These are phyloP conservation scores for Brassica nigra DNA, from an alignment of 345 rosid species.

Conservation along the genomic window DNA sequence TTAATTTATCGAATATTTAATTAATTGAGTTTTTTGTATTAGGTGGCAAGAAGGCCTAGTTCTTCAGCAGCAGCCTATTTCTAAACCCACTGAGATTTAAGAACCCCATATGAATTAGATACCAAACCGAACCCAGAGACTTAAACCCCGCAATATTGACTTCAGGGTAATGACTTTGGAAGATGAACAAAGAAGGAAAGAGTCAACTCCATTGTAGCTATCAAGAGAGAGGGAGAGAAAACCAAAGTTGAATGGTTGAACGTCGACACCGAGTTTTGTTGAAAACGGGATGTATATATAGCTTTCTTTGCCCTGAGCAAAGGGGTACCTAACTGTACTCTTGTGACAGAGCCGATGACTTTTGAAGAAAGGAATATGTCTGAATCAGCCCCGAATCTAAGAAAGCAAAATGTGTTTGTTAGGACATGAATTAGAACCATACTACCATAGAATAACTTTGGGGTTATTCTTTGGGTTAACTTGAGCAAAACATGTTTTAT, in stretches of 20 bases:
- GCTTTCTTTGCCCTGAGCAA: neutral
- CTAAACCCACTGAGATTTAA: neutral
- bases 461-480: constrained; percentile 14
- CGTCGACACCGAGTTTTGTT: neutral
- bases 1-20: too few relatives aligned
- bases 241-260: neutral
- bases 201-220: neutral
- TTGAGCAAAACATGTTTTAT: constrained; percentile 34
- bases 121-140: neutral
- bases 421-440: neutral
- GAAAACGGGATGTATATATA: neutral
- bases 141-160: neutral
- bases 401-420: neutral
- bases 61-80: neutral
- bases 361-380: neutral
- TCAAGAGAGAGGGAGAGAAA: neutral
- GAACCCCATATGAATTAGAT: neutral
- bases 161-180: neutral
- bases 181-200: neutral
- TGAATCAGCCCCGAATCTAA: neutral
- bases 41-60: neutral
- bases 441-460: neutral
- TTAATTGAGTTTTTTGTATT: too few relatives aligned
- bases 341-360: neutral
- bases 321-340: neutral